Base-by-base conservation (phyloP, 2,329 filamentous ascomycete genomes). In the Alternaria sp. region DNA sequence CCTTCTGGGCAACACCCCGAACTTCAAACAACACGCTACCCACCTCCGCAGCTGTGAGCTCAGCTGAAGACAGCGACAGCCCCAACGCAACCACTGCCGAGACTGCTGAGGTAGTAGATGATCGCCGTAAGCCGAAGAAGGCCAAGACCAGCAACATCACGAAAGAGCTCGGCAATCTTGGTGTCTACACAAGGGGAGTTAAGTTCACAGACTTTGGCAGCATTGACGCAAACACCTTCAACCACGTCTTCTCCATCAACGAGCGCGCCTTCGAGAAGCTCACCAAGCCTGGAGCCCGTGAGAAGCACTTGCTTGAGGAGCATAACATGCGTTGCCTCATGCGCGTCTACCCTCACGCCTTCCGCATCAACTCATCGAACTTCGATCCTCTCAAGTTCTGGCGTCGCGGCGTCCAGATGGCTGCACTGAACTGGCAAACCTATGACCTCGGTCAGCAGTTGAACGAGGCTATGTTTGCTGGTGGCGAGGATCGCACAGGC, bases 391-490 rank as follows among this genome's bases (percentile, higher is more conserved):
- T 97, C 67, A 90, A 91, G 66, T 97, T 96, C 77, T 99, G 96
- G 96, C 90, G 95, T 55, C 90, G 93, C 46, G 96, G 96, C 30
- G 96, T 97, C 17, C 96, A 99, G 81, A 98, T 99, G 95, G 93
- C 92, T 13, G 96, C 96, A 0, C 85, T 98, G 66, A 99, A 99
- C 81, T 98, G 96, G 95, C 96, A 99, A 81, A 98, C 94, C 0
- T 97, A 96, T 75, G 96, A 98, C 76, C 86, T 96, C 17, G 93
- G 94, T 49, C 96, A 97, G 88, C 95, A 98, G 77, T 87, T 98
- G 79, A 98, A 98, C 78, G 92, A 96, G 70, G 96, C 96, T 74
- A 98, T 99, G 96, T 99, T 97, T 77, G 91, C 93, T 50, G 92
- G 93, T 61, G 93, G 93, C 46, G 90, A 87, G 12, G 96, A 97